Base-by-base conservation (phyloP, 2,329 filamentous ascomycete species). In the Scleromitrula shiraiana region DNA sequence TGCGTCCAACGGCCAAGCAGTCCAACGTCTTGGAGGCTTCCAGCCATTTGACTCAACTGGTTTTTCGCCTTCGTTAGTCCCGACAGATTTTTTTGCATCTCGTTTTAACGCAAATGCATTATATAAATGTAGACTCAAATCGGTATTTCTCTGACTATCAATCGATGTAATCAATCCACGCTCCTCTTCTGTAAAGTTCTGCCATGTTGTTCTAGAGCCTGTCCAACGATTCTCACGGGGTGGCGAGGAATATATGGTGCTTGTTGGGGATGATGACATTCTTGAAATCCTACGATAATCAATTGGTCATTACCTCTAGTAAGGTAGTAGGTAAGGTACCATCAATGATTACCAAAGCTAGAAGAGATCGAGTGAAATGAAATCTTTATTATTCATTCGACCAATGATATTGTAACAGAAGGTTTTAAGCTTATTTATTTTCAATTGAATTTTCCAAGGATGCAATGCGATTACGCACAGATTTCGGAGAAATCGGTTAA, bases 1-100 rank as follows among this genome's bases (percentile, higher is more conserved):
- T 4, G 76, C 70, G 17, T 73, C 72, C 60, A 94, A 64, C 4
- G 91, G 91, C 91, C 91, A 96, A 0, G 89, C 85, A 15, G 86
- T 87, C 90, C 91, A 96, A 4, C 62, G 55, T 50, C 75, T 78
- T 0, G 77, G 71, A 2, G 76, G 76, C 4, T 64, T 64, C 73
- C 77, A 82, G 7, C 26, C 41, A 7, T 38, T 35, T 2, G 30
- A 17, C 12, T 46, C 38, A 33, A 40, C 39, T 19, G 20, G 43
- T 59, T 59, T 50, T 63, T 65, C 50, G 54, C 61, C 57, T 23
- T 62, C 37, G 24, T 65, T 62, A 37, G 51, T 26, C 17, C 53
- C 49, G 46, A 55, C 3, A 15, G 48, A 33, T 30, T 55, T 42
- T 14, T 50, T 42, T 9, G 58, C 58, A 9, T 74, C 68, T 29